These are phyloP conservation scores for Vitis hybrid DNA, from an alignment of 177 flowering plant species.

Conservation along the genomic window DNA sequence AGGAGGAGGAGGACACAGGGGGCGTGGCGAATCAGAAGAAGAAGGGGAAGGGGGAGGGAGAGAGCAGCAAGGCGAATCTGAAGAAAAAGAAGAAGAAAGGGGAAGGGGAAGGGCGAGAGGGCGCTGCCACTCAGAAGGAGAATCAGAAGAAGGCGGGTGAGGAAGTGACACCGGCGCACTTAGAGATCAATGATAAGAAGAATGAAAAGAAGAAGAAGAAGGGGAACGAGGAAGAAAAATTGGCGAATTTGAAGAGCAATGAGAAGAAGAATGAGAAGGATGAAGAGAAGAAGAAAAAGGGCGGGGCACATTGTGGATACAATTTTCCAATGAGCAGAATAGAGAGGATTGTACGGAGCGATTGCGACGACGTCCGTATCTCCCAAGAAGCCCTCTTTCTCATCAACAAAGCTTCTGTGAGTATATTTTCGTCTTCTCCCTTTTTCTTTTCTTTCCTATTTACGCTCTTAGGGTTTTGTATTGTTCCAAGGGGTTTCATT, in stretches of 20 bases:
- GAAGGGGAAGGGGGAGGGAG: neutral
- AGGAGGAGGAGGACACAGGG: neutral
- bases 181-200: neutral
- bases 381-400: constrained; percentile 57
- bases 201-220: constrained; percentile 18
- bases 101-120: too few relatives aligned
- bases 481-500: neutral
- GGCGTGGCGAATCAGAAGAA: neutral
- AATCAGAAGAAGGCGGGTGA: neutral
- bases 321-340: constrained; percentile 53
- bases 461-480: neutral
- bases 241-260: too few relatives aligned
- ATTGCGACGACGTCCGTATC: constrained; percentile 30
- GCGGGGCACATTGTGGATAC: constrained; percentile 10
- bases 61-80: neutral
- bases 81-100: too few relatives aligned
- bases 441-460: neutral
- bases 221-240: constrained; percentile 10
- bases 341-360: constrained; percentile 41
- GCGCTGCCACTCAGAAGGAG: neutral
- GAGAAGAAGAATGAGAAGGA: constrained; percentile 18
- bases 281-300: constrained; percentile 15
- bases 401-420: constrained; percentile 69
- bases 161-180: too few relatives aligned
- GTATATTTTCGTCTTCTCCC: neutral